Base-by-base conservation (phyloP, 129 eudicot species). In the Artemisia argyi region DNA sequence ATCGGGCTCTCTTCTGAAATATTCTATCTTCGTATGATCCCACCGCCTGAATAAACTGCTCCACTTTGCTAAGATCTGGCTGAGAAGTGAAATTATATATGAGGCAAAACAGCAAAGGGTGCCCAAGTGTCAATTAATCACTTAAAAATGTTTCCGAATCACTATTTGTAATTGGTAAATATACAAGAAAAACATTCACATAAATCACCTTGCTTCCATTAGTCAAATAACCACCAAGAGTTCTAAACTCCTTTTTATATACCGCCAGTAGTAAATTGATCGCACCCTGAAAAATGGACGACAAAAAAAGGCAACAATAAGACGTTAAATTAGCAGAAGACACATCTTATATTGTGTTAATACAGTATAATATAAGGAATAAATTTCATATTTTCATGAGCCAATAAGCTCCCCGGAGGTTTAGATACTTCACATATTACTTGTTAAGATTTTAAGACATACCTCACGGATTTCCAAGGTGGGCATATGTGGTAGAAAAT, bases 391-490 rank as follows among this genome's bases (percentile, higher is more conserved):
- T 30, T 30, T 30, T 3, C 35, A 30, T 30, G 35, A 39, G 10
- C 46, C 46, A 39, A 39, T 39, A 39, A 39, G 2, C 46, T 39
- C 9, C 46, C 46, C 46, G 7, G 46, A 39, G 46, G 46, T 39
- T 39, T 39, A 39, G 60, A 54, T 54, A 54, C 60, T 54, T 54
- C 60, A 39, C 24, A 54, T 5, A 17, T 54, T 16, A 54, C 59
- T 9, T 54, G 19, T 54, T 5, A 9, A 54, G 13, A 5, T 6
- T 10, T 13, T 5, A 7, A 73, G 61, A 81, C 86, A 24, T 26
- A 90, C 97, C 97, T 90, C 97, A 14, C 94, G 95, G 46, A 87
- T 90, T 82, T 90, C 97, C 68, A 90, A 80, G 3, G 94, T 90
- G 11, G 97, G 97, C 97, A 90, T 90, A 73, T 90, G 97, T 26